These are phyloP conservation scores for Perkinsus chesapeaki DNA, from an alignment of 169 alveolate genomes.

Conservation along the genomic window DNA sequence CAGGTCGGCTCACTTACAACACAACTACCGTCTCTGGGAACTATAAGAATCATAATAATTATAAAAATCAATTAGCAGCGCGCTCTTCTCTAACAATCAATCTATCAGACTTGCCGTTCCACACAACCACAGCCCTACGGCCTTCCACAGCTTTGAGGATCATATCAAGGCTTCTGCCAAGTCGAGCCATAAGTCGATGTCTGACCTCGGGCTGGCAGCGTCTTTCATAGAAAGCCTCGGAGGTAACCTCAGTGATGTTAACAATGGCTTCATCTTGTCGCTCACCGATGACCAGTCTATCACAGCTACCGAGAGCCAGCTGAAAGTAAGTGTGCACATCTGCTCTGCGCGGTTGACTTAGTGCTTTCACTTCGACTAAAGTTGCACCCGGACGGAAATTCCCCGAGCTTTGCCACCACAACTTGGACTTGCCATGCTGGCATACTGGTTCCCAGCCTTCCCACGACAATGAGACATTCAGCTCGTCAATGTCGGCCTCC, in stretches of 20 bases:
- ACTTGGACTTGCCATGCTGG: neutral
- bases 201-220: neutral
- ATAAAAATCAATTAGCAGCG: neutral
- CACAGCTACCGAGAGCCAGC: neutral
- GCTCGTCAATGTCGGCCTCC: neutral
- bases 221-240: neutral
- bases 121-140: neutral
- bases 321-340: neutral
- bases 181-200: neutral
- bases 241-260: neutral
- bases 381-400: neutral
- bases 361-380: neutral
- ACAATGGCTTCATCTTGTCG: too few relatives aligned
- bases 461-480: neutral
- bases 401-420: neutral
- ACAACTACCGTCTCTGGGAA: too few relatives aligned
- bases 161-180: neutral
- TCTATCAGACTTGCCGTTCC: neutral
- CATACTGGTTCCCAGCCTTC: neutral
- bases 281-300: too few relatives aligned
- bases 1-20: too few relatives aligned
- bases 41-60: too few relatives aligned
- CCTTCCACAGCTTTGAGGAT: neutral
- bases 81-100: neutral
- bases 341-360: neutral